Evolutionary conservation across 202 grass and related monocot species (phyloP), one percentile per base, ranked within the genome.

Genomic region (Schoenoplectus triqueter): DNA sequence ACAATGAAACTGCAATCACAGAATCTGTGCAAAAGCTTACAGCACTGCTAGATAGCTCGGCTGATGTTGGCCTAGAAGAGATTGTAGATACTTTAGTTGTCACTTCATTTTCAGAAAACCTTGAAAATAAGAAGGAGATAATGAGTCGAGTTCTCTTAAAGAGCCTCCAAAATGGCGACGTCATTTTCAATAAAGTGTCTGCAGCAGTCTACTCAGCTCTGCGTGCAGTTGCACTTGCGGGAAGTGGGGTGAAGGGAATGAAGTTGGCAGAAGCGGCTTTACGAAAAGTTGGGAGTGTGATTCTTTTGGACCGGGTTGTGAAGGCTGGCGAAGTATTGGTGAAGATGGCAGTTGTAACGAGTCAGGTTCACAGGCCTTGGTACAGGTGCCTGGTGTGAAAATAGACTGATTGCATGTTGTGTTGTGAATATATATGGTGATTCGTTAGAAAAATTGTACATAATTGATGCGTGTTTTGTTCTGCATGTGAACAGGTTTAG

Each of bases 291-390:
- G 88, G 93, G 0, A 88, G 88, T 0, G 70, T 60, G 0, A 86
- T 81, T 50, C 90, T 99, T 5, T 7, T 73, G 1, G 65, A 90
- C 15, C 66, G 66, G 31, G 88, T 99, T 62, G 80, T 94, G 64
- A 92, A 88, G 40, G 84, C 88, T 0, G 69, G 84, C 9, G 90
- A 89, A 59, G 80, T 69, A 69, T 79, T 99, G 76, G 86, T 95
- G 7, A 91, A 54, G 40, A 77, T 88, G 82, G 96, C 90, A 5
- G 87, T 79, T 0, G 63, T 92, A 22, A 88, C 96, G 3, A 84
- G 86, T 73, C 70, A 87, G 45, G 91, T 95, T 64, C 93, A 99
- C 20, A 87, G 90, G 8, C 93, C 86, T 2, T 99, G 96, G 96
- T 99, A 94, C 83, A 89, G 86, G 17, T 86, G 70, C 14, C 57